These are phyloP conservation scores for Scutellaria minor DNA, from an alignment of 257 asterid species.

Conservation along the genomic window DNA sequence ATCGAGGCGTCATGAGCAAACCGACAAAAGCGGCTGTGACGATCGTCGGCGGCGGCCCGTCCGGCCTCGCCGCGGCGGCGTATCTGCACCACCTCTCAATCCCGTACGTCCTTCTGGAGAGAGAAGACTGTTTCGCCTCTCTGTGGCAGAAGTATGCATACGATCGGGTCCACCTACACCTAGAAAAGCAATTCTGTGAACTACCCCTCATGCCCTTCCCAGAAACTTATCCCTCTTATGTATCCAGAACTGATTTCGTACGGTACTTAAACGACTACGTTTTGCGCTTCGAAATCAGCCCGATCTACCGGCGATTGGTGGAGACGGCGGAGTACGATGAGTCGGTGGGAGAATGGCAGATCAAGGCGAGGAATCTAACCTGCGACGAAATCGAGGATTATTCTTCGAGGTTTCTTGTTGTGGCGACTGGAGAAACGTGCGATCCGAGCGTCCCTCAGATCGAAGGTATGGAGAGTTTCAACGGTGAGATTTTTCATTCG, in stretches of 20 bases:
- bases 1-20: not conserved
- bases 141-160: conserved; percentile 74
- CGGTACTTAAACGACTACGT: conserved; percentile 67
- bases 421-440: conserved; percentile 75
- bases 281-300: conserved; percentile 47
- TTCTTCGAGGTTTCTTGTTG: conserved; percentile 59
- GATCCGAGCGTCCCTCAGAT: conserved; percentile 55
- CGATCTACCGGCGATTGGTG: conserved; percentile 47
- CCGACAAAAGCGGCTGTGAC: conserved; percentile 34
- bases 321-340: conserved; percentile 54
- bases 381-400: conserved; percentile 48
- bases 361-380: conserved; percentile 43
- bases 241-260: conserved; percentile 39
- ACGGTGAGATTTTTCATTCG: conserved; percentile 68
- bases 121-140: conserved; percentile 75
- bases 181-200: conserved; percentile 58
- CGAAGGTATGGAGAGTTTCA: conserved; percentile 54
- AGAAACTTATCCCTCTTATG: conserved; percentile 44
- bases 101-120: conserved; percentile 62
- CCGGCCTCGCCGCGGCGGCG: conserved; percentile 82
- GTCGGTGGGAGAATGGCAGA: conserved; percentile 44
- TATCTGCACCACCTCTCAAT: conserved; percentile 49
- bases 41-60: conserved; percentile 76
- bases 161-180: conserved; percentile 85
- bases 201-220: conserved; percentile 65